Percentiles rank a stretch among this genome's conserved stretches.
Evolutionary conservation across 805 yeast genomes (phyloP).

Genomic region (Yarrowia sp.): DNA sequence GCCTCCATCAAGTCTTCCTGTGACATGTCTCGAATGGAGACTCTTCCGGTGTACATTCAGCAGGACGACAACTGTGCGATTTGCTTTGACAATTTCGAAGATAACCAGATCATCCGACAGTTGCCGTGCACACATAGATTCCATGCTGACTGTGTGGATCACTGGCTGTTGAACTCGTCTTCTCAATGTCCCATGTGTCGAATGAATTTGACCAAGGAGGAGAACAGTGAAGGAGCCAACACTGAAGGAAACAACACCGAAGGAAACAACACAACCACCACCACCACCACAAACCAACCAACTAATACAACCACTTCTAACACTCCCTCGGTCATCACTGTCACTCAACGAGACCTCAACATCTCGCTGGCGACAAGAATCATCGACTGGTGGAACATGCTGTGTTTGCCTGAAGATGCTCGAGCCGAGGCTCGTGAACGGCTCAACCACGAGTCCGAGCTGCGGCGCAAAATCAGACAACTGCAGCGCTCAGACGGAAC

Average conservation of each 20-base stretch:
- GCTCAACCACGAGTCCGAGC: conserved; percentile 34
- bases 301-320: background rate
- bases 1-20: conserved; percentile 6
- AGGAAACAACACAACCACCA: too few relatives aligned
- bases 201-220: background rate
- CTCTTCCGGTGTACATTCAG: conserved; percentile 20
- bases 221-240: background rate
- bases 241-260: background rate
- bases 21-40: conserved; percentile 19
- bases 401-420: conserved; percentile 28
- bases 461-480: conserved; percentile 11
- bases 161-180: conserved; percentile 21
- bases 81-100: conserved; percentile 28
- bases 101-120: conserved; percentile 22
- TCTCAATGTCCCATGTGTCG: conserved; percentile 38
- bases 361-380: conserved; percentile 20
- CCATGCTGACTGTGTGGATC: conserved; percentile 31
- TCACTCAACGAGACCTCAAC: conserved; percentile 23
- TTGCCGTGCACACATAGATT: conserved; percentile 25
- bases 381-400: conserved; percentile 39
- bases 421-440: conserved; percentile 26
- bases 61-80: conserved; percentile 35
- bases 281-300: background rate
- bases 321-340: conserved; percentile 10
- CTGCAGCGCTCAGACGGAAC: conserved; percentile 18